These are phyloP conservation scores for Penicillium steckii DNA, from an alignment of 495 filamentous ascomycete genomes.

Conservation along the genomic window DNA sequence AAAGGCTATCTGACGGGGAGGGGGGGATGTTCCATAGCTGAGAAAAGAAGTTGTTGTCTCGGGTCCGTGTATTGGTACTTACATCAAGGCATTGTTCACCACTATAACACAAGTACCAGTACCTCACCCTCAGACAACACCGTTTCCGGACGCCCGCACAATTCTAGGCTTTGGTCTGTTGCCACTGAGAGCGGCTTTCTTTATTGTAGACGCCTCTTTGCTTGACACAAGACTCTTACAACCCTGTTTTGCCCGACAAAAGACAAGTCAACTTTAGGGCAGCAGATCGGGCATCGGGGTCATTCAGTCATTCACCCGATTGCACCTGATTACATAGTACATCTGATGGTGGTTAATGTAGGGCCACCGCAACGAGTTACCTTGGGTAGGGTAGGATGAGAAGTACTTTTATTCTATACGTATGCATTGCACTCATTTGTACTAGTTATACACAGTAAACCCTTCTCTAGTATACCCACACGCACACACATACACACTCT, in stretches of 20 bases:
- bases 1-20: no score
- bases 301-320: no score
- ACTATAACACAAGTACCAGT: slow-evolving; percentile 1
- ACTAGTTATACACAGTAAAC: no score
- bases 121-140: neutral
- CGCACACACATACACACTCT: no score
- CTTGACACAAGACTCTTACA: neutral
- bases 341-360: no score
- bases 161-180: slow-evolving; percentile 1
- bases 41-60: neutral
- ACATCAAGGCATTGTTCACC: neutral
- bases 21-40: no score
- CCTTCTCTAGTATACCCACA: no score
- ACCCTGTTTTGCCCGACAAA: neutral
- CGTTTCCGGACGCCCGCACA: slow-evolving; percentile 8
- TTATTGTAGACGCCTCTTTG: neutral
- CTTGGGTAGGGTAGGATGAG: neutral
- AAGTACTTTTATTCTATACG: neutral
- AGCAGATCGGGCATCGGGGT: neutral
- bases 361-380: neutral
- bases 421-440: no score
- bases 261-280: neutral
- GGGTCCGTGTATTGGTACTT: neutral
- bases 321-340: no score
- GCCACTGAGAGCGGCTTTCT: slow-evolving; percentile 10